Percentiles rank a stretch among this genome's conserved stretches.
These are phyloP conservation scores for Botrytis aclada DNA, from an alignment of 2,329 filamentous ascomycete species.

Conservation along the genomic window DNA sequence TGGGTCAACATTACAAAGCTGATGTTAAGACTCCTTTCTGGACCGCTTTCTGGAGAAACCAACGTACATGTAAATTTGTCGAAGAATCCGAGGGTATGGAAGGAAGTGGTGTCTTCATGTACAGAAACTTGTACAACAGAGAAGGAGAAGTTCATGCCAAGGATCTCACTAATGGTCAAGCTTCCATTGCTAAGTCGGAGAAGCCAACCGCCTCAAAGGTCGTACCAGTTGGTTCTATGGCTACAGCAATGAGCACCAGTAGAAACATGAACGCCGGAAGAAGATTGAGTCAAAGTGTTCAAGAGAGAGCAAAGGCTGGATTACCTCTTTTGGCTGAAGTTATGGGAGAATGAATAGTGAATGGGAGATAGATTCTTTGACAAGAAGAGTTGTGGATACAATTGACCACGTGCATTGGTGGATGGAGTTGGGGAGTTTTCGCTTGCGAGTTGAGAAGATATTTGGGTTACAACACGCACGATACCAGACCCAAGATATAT, in stretches of 20 bases:
- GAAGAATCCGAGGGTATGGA: conserved; percentile 38
- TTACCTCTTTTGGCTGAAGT: conserved; percentile 34
- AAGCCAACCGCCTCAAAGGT: conserved; percentile 8
- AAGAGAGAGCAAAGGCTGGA: conserved; percentile 28
- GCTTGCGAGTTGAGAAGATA: neutral
- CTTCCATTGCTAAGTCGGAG: conserved; percentile 17
- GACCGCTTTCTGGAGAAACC: conserved; percentile 39
- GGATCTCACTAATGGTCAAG: conserved; percentile 23
- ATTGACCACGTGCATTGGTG: neutral
- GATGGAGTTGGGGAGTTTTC: conserved; percentile 12
- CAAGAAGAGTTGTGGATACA: neutral
- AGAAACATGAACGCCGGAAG: conserved; percentile 33
- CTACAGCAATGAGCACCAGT: conserved; percentile 32
- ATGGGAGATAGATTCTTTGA: neutral
- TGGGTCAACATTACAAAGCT: conserved; percentile 52
- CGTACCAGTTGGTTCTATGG: conserved; percentile 26
- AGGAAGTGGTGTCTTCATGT: conserved; percentile 38
- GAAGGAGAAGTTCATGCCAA: conserved; percentile 29
- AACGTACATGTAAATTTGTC: conserved; percentile 38
- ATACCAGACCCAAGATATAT: neutral
- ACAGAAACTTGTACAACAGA: conserved; percentile 35
- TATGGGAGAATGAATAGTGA: neutral
- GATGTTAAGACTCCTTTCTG: conserved; percentile 41
- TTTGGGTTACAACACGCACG: neutral
- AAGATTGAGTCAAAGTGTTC: conserved; percentile 33